Percentiles rank a stretch among this genome's conserved stretches.
phyloP scores from a whole-genome alignment of 2,329 filamentous ascomycete species.

The Colletotrichum paranaense region DNA sequence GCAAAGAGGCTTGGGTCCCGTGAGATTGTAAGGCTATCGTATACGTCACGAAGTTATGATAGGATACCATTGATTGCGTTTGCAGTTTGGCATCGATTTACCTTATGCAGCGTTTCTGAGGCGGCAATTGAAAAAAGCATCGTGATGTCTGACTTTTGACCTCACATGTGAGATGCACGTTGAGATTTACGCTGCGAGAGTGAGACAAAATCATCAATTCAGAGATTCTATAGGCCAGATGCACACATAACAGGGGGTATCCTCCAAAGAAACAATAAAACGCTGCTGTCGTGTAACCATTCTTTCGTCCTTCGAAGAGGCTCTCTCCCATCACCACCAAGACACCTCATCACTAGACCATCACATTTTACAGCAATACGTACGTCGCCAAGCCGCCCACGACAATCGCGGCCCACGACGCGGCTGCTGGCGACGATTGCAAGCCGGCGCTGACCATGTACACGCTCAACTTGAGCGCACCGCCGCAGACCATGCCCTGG shows the following conservation, averaged over 20 bases:
- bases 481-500: conserved; percentile 63
- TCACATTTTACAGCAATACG: neutral
- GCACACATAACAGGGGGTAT: conserved; percentile 2
- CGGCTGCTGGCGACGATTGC: neutral
- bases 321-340: neutral
- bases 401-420: conserved; percentile 9
- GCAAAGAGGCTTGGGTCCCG: conserved; percentile 65
- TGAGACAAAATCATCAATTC: neutral
- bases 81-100: neutral
- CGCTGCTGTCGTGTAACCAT: neutral
- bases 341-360: neutral
- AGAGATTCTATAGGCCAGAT: neutral
- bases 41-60: conserved; percentile 21
- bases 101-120: neutral
- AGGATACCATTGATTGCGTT: conserved; percentile 17
- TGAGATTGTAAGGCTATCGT: conserved; percentile 56
- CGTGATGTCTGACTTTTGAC: neutral
- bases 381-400: neutral
- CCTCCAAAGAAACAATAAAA: neutral
- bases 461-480: conserved; percentile 59
- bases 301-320: neutral
- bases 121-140: neutral
- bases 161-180: neutral
- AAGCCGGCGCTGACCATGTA: conserved; percentile 44
- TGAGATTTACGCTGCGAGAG: neutral